Evolutionary conservation across 225 moss, liverwort and hornwort genomes (phyloP), one percentile per base, ranked within the genome.

Genomic region (Thuidium tamariscinum): DNA sequence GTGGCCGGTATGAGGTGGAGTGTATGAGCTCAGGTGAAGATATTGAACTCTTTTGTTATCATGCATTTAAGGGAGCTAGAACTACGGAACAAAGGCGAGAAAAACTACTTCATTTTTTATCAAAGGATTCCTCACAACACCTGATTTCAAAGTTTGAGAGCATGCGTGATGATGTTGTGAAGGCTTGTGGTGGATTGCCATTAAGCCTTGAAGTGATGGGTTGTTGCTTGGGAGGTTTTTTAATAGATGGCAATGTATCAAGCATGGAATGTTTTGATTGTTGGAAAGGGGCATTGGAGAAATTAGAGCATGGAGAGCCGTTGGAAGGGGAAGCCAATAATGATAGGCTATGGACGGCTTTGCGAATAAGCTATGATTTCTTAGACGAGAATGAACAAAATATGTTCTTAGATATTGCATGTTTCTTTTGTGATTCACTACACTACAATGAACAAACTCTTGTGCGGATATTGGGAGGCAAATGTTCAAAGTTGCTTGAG

Each of bases 21-120:
- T 7, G 7, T 30, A 30, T 72, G 72, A 30, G 7, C 0, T 30
- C 0, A 18, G 19, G 19, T 32, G 11, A 32, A 48, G 32, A 32
- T 32, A 48, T 0, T 32, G 1, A 48, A 48, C 0, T 73, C 0
- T 32, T 73, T 48, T 1, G 0, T 48, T 48, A 32, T 30, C 19
- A 48, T 73, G 32, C 32, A 32, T 73, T 73, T 18, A 11, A 30
- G 2, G 73, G 73, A 73, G 48, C 48, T 30, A 73, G 11, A 73
- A 73, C 32, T 18, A 0, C 16, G 2, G 4, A 48, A 7, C 7
- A 73, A 48, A 48, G 48, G 19, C 73, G 0, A 19, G 6, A 73
- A 48, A 4, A 11, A 48, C 1, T 73, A 7, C 32, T 19, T 7
- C 0, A 0, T 11, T 73, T 48, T 48, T 48, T 73, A 1, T 73